Conservation (phyloP, 352 stramenopile species). For the Pythium pyrilobum region DNA sequence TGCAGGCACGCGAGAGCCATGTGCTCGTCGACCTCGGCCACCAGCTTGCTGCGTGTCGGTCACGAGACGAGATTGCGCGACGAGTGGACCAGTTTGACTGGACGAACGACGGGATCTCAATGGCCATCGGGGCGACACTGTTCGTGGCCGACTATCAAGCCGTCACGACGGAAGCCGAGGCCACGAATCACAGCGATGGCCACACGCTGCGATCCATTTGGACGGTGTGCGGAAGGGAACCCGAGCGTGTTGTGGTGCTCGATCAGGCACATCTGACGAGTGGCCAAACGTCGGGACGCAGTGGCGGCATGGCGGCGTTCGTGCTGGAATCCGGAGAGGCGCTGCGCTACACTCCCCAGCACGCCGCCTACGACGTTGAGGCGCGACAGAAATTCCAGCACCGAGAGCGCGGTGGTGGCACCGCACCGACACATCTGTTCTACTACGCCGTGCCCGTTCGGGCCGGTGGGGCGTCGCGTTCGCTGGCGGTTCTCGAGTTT, state of each 20-base stretch:
- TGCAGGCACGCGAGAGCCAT: neutral
- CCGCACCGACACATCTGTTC: neutral
- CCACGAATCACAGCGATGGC: neutral
- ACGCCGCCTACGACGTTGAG: conserved; percentile 2
- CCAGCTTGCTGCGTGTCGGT: neutral
- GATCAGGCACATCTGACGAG: neutral
- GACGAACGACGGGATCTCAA: neutral
- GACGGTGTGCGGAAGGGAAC: neutral
- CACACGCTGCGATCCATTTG: neutral
- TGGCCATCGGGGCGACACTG: neutral
- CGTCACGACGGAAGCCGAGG: too few relatives aligned
- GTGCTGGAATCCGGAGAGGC: conserved; percentile 1
- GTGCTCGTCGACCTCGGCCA: neutral
- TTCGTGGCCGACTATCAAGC: conserved; percentile 6
- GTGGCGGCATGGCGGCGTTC: conserved; percentile 8
- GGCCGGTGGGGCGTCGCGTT: neutral
- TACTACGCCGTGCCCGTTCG: conserved; percentile 5
- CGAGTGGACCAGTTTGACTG: neutral
- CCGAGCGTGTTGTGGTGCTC: neutral
- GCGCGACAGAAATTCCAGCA: neutral
- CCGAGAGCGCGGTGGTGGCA: neutral
- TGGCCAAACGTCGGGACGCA: neutral
- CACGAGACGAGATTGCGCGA: neutral
- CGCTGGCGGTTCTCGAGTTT: conserved; percentile 7
- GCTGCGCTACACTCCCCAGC: conserved; percentile 7